Percentiles rank a stretch among this genome's conserved stretches.
phyloP scores from a whole-genome alignment of 2,329 filamentous ascomycete genomes.

The Diplodia sapinea region DNA sequence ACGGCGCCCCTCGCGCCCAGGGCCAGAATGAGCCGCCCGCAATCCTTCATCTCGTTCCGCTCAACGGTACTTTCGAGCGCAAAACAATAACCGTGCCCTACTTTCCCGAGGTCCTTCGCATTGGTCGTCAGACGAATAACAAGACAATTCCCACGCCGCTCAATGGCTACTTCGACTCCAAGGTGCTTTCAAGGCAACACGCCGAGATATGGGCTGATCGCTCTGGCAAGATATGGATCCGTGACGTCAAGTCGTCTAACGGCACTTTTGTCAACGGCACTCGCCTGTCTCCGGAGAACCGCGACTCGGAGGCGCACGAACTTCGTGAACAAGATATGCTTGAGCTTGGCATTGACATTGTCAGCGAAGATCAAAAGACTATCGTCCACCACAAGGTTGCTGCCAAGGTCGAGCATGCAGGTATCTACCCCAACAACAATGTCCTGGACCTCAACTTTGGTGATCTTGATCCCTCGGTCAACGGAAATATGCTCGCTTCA shows the following conservation, averaged over 20 bases:
- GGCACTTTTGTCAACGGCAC: conserved; percentile 97
- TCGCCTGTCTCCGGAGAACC: conserved; percentile 88
- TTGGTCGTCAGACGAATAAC: conserved; percentile 95
- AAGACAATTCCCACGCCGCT: conserved; percentile 89
- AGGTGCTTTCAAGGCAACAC: conserved; percentile 93
- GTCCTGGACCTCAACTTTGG: conserved; percentile 89
- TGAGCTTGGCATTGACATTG: conserved; percentile 96
- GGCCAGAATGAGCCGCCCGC: conserved; percentile 66
- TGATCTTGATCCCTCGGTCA: conserved; percentile 80
- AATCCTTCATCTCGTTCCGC: conserved; percentile 82
- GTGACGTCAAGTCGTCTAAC: conserved; percentile 98
- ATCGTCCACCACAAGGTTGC: conserved; percentile 98
- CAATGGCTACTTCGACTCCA: conserved; percentile 98
- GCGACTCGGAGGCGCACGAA: conserved; percentile 95
- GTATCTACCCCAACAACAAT: conserved; percentile 77
- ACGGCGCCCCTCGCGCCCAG: conserved; percentile 59
- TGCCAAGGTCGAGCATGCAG: conserved; percentile 94
- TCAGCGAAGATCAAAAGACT: conserved; percentile 97
- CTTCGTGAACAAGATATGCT: conserved; percentile 88
- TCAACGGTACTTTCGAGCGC: conserved; percentile 96
- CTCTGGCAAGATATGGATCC: conserved; percentile 88
- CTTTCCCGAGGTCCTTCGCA: conserved; percentile 89
- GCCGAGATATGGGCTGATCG: conserved; percentile 93
- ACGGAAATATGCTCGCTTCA: conserved; percentile 62
- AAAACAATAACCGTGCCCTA: conserved; percentile 96